These are phyloP conservation scores for Sisymbrium irio DNA, from an alignment of 345 rosid species.

Conservation along the genomic window DNA sequence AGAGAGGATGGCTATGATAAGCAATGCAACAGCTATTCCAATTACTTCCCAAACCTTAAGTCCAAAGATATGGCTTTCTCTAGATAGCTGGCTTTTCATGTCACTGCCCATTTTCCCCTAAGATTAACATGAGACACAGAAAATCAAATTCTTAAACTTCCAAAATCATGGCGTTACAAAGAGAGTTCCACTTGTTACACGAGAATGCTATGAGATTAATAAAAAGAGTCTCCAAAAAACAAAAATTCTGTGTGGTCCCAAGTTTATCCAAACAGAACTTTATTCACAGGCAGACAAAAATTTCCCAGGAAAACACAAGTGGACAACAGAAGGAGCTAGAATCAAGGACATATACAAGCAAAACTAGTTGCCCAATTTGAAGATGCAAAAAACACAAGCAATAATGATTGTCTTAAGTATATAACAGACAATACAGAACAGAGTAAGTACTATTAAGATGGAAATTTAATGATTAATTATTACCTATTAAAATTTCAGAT, in stretches of 20 bases:
- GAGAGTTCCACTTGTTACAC: neutral
- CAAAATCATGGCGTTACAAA: neutral
- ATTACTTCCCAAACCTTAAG: constrained; percentile 88
- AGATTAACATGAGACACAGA: neutral
- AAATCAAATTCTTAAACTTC: neutral
- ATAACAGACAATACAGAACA: constrained; percentile 1
- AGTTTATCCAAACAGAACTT: constrained; percentile 12
- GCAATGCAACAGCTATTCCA: constrained; percentile 68
- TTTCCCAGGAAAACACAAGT: constrained; percentile 8
- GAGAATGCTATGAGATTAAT: neutral
- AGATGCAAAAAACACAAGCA: constrained; percentile 8
- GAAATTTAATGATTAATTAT: constrained; percentile 9
- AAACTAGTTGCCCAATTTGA: neutral
- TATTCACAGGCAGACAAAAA: constrained; percentile 10
- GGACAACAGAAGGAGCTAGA: constrained; percentile 21
- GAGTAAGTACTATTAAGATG: constrained; percentile 12
- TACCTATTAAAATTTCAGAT: constrained; percentile 52
- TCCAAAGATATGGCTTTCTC: constrained; percentile 60
- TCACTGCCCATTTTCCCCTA: constrained; percentile 53
- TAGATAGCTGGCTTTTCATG: constrained; percentile 67
- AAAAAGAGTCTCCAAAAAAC: neutral
- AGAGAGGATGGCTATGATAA: constrained; percentile 69
- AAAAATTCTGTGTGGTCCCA: constrained; percentile 28
- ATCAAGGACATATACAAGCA: constrained; percentile 15
- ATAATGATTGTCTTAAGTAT: constrained; percentile 15